Percentiles rank a stretch among this genome's conserved stretches.
phyloP scores from a whole-genome alignment of 352 stramenopile genomes.

The Phytophthora rubi region DNA sequence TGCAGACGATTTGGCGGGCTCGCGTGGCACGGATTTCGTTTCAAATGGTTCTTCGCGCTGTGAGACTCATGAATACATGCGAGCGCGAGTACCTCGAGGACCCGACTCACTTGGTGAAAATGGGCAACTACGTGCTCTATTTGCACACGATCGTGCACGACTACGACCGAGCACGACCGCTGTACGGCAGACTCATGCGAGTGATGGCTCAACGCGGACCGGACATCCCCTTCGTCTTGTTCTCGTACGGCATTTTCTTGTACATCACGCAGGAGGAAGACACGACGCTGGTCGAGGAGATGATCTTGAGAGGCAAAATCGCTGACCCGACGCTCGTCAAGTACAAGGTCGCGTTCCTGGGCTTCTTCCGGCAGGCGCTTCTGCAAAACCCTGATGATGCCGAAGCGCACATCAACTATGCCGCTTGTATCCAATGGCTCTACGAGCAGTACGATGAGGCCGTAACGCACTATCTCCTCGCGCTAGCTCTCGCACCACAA shows the following conservation, averaged over 20 bases:
- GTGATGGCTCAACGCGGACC: slow-evolving; percentile 81
- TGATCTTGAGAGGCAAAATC: slow-evolving; percentile 64
- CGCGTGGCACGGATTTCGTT: slow-evolving; percentile 64
- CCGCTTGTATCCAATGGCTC: slow-evolving; percentile 75
- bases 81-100: slow-evolving; percentile 80
- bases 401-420: slow-evolving; percentile 85
- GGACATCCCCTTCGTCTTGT: slow-evolving; percentile 81
- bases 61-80: slow-evolving; percentile 74
- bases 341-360: slow-evolving; percentile 81
- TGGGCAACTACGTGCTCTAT: slow-evolving; percentile 87
- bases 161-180: slow-evolving; percentile 74
- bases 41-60: slow-evolving; percentile 61
- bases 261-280: slow-evolving; percentile 81
- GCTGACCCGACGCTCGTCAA: slow-evolving; percentile 61
- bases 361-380: slow-evolving; percentile 81
- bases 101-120: slow-evolving; percentile 71
- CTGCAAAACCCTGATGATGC: slow-evolving; percentile 63
- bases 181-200: slow-evolving; percentile 73
- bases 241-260: slow-evolving; percentile 78
- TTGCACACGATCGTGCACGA: slow-evolving; percentile 80
- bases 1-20: slow-evolving; percentile 68
- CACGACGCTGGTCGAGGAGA: slow-evolving; percentile 61
- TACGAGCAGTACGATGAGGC: slow-evolving; percentile 70
- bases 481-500: slow-evolving; percentile 68
- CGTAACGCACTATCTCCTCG: slow-evolving; percentile 67